phyloP scores from a whole-genome alignment of 2,329 filamentous ascomycete genomes.

The Zalaria sp. region DNA sequence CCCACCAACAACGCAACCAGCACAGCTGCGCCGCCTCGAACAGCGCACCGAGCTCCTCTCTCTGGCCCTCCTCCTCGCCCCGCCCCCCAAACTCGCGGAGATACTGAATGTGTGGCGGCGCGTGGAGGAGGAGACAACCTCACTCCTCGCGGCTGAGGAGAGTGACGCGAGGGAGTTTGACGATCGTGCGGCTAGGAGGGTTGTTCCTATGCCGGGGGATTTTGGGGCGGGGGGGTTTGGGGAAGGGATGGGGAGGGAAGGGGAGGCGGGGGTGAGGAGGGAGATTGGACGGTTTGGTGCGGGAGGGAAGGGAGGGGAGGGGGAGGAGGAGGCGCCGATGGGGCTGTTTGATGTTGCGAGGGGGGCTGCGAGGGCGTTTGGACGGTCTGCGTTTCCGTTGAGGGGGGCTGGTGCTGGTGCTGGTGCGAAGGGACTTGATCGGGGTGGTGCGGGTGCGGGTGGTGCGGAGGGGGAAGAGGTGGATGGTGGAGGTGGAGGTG shows the following conservation, averaged over 20 bases:
- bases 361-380: constrained; percentile 33
- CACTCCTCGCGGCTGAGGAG: constrained; percentile 50
- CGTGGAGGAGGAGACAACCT: constrained; percentile 64
- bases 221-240: constrained; percentile 13
- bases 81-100: constrained; percentile 54
- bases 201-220: constrained; percentile 24
- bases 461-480: neutral
- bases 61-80: constrained; percentile 60
- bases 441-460: neutral
- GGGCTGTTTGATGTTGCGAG: constrained; percentile 39
- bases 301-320: constrained; percentile 13
- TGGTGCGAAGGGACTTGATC: neutral
- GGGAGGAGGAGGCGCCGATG: constrained; percentile 35
- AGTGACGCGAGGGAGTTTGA: constrained; percentile 60
- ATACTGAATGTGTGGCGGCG: constrained; percentile 62
- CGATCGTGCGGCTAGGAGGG: constrained; percentile 42
- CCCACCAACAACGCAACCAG: constrained; percentile 29
- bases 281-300: constrained; percentile 38
- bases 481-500: constrained; percentile 1
- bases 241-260: constrained; percentile 4
- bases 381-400: constrained; percentile 32
- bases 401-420: constrained; percentile 5
- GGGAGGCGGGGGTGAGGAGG: constrained; percentile 29
- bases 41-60: constrained; percentile 71
- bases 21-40: constrained; percentile 55